phyloP scores from a whole-genome alignment of 768 basidiomycete species.

The Boletus sensibilis region DNA sequence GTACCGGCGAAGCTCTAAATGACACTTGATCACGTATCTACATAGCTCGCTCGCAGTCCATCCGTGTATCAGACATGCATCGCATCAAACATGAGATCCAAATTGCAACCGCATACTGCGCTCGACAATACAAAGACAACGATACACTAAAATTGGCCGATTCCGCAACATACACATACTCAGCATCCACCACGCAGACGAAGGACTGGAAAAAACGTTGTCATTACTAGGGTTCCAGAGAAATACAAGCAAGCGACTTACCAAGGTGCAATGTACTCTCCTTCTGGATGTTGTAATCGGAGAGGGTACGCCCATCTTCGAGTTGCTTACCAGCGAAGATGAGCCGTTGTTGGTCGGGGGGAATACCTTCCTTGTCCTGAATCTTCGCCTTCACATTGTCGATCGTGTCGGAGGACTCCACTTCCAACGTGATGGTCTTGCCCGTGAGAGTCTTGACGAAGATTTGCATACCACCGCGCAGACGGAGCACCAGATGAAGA shows the following conservation, averaged over 20 bases:
- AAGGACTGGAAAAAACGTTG: slow-evolving; percentile 43
- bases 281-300: slow-evolving; percentile 77
- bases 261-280: slow-evolving; percentile 68
- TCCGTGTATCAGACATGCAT: neutral
- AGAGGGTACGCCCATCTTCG: slow-evolving; percentile 75
- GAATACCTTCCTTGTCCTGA: slow-evolving; percentile 80
- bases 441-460: slow-evolving; percentile 73
- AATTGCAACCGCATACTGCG: neutral
- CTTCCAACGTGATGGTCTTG: slow-evolving; percentile 76
- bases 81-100: neutral
- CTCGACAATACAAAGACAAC: neutral
- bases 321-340: slow-evolving; percentile 81
- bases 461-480: slow-evolving; percentile 72
- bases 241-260: slow-evolving; percentile 8
- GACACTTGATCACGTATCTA: no score
- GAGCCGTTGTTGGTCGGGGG: slow-evolving; percentile 75
- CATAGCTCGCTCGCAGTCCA: neutral
- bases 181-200: slow-evolving; percentile 85
- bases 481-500: slow-evolving; percentile 70
- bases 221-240: neutral
- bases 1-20: no score
- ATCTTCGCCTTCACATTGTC: slow-evolving; percentile 79
- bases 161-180: neutral
- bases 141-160: neutral
- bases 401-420: slow-evolving; percentile 74